A percentile compares a stretch with the other conserved stretches of the same genome.
Conservation (phyloP, 495 filamentous ascomycete species). For the Tuber microsphaerosporum region DNA sequence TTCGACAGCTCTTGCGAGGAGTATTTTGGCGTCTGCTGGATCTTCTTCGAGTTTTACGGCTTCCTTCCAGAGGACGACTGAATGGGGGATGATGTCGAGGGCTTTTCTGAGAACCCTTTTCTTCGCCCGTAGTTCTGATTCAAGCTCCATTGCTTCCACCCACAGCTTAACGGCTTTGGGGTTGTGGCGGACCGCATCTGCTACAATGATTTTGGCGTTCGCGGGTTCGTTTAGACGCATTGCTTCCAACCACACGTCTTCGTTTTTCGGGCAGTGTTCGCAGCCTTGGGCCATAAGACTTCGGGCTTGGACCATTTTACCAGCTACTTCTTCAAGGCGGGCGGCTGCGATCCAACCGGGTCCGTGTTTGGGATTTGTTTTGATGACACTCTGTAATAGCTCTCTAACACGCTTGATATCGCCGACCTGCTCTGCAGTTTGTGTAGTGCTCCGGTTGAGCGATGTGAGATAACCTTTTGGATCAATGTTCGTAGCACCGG, state of each 20-base stretch:
- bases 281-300: conserved; percentile 79
- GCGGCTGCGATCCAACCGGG: conserved; percentile 96
- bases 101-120: conserved; percentile 87
- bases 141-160: conserved; percentile 90
- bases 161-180: conserved; percentile 82
- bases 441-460: conserved; percentile 68
- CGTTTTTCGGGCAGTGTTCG: conserved; percentile 82
- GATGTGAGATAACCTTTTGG: conserved; percentile 93
- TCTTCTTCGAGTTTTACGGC: conserved; percentile 94
- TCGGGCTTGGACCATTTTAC: conserved; percentile 77
- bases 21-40: conserved; percentile 70
- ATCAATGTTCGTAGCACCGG: conserved; percentile 85
- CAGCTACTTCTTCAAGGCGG: conserved; percentile 85
- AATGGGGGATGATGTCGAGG: conserved; percentile 80
- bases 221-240: conserved; percentile 85
- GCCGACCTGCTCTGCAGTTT: conserved; percentile 74
- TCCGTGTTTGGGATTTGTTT: conserved; percentile 87
- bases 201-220: conserved; percentile 94
- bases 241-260: conserved; percentile 91
- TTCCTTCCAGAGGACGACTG: conserved; percentile 91
- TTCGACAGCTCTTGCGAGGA: conserved; percentile 87
- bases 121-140: conserved; percentile 68
- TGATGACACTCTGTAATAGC: conserved; percentile 86
- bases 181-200: conserved; percentile 83
- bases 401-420: conserved; percentile 95